phyloP scores from a whole-genome alignment of 2,329 filamentous ascomycete species.

The Ilyonectria robusta region DNA sequence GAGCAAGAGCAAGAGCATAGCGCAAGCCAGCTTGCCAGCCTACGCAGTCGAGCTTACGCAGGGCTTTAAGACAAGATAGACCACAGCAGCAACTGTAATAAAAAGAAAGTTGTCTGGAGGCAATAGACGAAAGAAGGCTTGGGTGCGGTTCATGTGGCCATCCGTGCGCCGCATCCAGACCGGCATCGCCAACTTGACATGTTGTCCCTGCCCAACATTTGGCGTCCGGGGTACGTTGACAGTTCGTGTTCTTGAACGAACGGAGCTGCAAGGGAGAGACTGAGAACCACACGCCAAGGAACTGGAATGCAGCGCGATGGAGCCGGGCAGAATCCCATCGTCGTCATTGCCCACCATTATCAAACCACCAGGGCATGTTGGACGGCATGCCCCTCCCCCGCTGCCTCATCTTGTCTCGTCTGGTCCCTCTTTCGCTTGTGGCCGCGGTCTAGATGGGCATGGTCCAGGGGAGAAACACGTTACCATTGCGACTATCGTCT shows the following conservation, averaged over 20 bases:
- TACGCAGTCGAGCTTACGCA: background rate
- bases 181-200: slow-evolving; percentile 4
- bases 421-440: slow-evolving; percentile 18
- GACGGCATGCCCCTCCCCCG: background rate
- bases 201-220: slow-evolving; percentile 14
- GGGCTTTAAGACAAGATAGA: background rate
- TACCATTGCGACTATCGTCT: slow-evolving; percentile 28
- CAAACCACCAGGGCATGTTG: slow-evolving; percentile 16
- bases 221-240: slow-evolving; percentile 25
- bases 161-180: slow-evolving; percentile 14
- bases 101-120: slow-evolving; percentile 1
- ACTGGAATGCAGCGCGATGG: slow-evolving; percentile 13
- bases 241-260: background rate
- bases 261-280: slow-evolving; percentile 23
- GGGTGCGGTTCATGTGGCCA: slow-evolving; percentile 8
- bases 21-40: too few relatives aligned
- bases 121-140: background rate
- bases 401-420: slow-evolving; percentile 32
- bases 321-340: background rate
- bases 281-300: background rate
- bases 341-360: slow-evolving; percentile 15
- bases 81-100: background rate
- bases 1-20: slow-evolving; percentile 8
- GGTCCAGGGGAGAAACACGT: slow-evolving; percentile 25
- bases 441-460: slow-evolving; percentile 29